Conservation (phyloP, 768 basidiomycete genomes). For the Boletus sp. region DNA sequence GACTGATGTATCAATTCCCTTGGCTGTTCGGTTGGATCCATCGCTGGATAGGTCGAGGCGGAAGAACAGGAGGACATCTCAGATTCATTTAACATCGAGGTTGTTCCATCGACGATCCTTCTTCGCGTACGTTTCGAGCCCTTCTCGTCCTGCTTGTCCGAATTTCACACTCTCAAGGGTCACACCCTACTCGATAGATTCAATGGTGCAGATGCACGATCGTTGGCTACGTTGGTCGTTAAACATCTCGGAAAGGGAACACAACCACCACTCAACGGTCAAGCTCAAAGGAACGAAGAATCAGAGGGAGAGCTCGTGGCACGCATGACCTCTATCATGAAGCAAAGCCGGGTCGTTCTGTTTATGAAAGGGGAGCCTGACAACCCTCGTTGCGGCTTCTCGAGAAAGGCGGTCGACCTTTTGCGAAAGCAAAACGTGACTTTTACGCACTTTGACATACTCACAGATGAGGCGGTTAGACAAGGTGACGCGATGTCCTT, state of each 20-base stretch:
- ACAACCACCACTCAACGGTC: neutral
- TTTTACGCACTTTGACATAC: conserved; percentile 80
- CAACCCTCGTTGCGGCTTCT: conserved; percentile 81
- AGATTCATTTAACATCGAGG: conserved; percentile 88
- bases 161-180: conserved; percentile 50
- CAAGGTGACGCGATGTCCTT: conserved; percentile 51
- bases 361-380: conserved; percentile 91
- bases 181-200: conserved; percentile 80
- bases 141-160: neutral
- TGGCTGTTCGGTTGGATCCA: neutral
- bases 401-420: conserved; percentile 66
- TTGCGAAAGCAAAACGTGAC: conserved; percentile 60
- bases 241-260: conserved; percentile 44
- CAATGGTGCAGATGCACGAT: conserved; percentile 71
- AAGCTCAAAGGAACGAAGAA: conserved; percentile 41
- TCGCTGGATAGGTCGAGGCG: conserved; percentile 66
- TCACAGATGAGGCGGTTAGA: conserved; percentile 75
- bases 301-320: conserved; percentile 62
- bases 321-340: conserved; percentile 72
- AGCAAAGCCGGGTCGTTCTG: conserved; percentile 69
- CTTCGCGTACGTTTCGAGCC: conserved; percentile 56
- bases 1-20: neutral
- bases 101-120: conserved; percentile 82
- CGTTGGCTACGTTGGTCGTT: conserved; percentile 58
- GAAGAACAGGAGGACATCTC: conserved; percentile 79